Percentiles rank a stretch among this genome's conserved stretches.
Evolutionary conservation across 2,329 filamentous ascomycete species (phyloP).

Genomic region (Passalora sequoiae): DNA sequence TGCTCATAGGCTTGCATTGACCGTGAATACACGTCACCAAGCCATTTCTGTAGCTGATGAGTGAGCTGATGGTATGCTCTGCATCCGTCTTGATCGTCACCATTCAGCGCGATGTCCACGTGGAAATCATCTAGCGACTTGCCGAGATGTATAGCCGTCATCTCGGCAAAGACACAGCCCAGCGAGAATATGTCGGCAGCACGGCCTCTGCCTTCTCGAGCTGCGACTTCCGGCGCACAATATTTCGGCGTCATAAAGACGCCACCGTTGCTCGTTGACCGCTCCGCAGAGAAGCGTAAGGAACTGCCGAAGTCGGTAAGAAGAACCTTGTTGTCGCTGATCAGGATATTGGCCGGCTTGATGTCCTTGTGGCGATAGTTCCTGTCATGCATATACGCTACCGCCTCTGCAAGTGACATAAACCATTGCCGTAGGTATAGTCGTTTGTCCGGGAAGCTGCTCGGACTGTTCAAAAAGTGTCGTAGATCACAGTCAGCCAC

Average conservation of each 20-base stretch:
- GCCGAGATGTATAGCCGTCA: background rate
- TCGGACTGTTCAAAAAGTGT: constrained; percentile 4
- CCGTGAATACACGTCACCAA: background rate
- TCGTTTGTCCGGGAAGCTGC: background rate
- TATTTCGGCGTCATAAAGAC: constrained; percentile 15
- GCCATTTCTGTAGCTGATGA: background rate
- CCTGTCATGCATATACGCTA: constrained; percentile 10
- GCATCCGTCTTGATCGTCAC: background rate
- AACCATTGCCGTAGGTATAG: constrained; percentile 6
- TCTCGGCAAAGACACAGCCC: constrained; percentile 4
- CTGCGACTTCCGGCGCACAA: constrained; percentile 11
- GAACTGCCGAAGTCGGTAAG: constrained; percentile 13
- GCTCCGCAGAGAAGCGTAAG: background rate
- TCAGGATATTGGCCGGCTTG: constrained; percentile 94
- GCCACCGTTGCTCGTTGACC: background rate
- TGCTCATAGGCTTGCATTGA: background rate
- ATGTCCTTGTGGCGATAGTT: constrained; percentile 53
- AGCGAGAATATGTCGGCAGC: constrained; percentile 5
- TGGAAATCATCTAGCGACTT: background rate
- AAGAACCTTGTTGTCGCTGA: constrained; percentile 49
- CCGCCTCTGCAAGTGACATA: constrained; percentile 7
- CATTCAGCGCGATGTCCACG: background rate
- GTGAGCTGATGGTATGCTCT: background rate
- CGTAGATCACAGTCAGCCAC: constrained; percentile 12
- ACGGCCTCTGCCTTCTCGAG: background rate